Evolutionary conservation across 257 asterid genomes (phyloP), one percentile per base, ranked within the genome.

Genomic region (Mitragyna speciosa): DNA sequence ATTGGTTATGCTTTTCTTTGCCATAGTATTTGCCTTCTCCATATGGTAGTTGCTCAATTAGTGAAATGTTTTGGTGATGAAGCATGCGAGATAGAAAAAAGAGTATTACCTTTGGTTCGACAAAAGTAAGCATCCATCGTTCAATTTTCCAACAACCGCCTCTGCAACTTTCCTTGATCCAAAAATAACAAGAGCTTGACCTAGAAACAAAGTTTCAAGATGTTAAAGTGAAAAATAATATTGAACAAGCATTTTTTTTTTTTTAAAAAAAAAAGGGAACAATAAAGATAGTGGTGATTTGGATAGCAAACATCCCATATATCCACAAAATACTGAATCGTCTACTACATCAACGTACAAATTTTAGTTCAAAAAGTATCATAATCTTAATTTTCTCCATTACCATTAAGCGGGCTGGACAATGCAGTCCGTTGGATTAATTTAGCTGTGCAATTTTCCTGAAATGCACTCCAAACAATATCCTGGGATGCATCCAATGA

Each of bases 111-210:
- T 89, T 80, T 76, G 79, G 81, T 90, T 88, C 52, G 97, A 86
- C 77, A 95, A 75, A 85, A 93, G 76, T 86, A 95, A 83, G 90
- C 98, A 95, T 72, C 84, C 87, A 47, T 84, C 92, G 24, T 78
- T 84, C 82, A 95, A 86, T 85, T 81, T 79, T 69, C 65, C 72
- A 77, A 88, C 47, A 49, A 91, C 89, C 82, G 79, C 84, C 69
- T 87, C 84, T 24, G 90, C 94, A 58, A 83, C 94, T 75, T 87
- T 96, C 78, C 86, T 90, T 76, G 96, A 63, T 83, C 75, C 87
- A 78, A 95, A 82, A 47, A 89, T 86, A 75, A 82, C 90, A 48
- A 95, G 79, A 74, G 99, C 99, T 89, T 87, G 92, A 83, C 99
- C 99, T 95, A 85, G 74, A 82, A 82, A 82, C 52, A 67, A 58